Percentiles rank a stretch among this genome's conserved stretches.
phyloP scores from a whole-genome alignment of 2,329 filamentous ascomycete species.

The Stagonosporopsis rhizophila region DNA sequence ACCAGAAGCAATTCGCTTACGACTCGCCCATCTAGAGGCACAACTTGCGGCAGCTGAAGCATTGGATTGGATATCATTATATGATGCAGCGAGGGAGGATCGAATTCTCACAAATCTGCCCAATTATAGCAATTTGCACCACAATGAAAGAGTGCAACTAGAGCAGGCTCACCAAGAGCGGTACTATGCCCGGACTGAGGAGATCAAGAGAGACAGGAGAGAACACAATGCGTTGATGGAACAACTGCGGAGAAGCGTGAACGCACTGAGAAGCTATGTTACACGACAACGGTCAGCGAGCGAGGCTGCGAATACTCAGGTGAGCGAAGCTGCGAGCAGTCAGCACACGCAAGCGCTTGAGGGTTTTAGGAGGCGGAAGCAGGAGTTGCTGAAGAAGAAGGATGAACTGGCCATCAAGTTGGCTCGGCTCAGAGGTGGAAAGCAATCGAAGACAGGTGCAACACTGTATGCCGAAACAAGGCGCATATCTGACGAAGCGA shows the following conservation, averaged over 20 bases:
- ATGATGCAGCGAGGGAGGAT: neutral
- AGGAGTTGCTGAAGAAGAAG: constrained; percentile 1
- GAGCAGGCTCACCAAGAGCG: neutral
- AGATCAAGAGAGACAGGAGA: neutral
- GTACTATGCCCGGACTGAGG: neutral
- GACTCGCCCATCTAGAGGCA: neutral
- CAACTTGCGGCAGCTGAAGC: neutral
- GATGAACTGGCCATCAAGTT: constrained; percentile 1
- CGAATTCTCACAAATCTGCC: neutral
- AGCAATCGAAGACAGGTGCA: neutral
- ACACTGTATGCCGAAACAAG: neutral
- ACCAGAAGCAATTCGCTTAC: neutral
- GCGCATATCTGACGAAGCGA: neutral
- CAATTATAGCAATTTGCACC: neutral
- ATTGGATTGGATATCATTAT: neutral
- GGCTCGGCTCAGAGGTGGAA: neutral
- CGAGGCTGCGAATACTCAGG: neutral
- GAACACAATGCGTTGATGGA: neutral
- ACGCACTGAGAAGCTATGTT: neutral
- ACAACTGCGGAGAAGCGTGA: neutral
- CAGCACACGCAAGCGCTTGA: neutral
- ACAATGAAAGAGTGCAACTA: neutral
- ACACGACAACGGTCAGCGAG: neutral
- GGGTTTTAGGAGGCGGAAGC: constrained; percentile 2
- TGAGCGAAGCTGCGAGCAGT: too few relatives aligned